phyloP scores from a whole-genome alignment of 768 basidiomycete genomes.

The Lentinula aciculospora region DNA sequence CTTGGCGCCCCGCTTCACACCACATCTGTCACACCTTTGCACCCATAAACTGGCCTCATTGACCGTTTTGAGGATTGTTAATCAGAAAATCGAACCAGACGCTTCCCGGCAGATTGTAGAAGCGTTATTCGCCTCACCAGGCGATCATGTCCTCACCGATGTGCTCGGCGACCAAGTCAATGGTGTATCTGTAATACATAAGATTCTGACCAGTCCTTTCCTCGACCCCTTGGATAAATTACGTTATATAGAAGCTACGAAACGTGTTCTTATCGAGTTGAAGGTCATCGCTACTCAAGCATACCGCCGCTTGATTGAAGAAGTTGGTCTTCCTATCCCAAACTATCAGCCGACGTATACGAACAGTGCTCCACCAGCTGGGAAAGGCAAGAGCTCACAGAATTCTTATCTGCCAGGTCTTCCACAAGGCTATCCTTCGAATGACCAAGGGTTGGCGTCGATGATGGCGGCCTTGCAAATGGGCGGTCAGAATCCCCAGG shows the following conservation, averaged over 20 bases:
- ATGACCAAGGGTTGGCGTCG: constrained; percentile 80
- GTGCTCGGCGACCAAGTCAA: constrained; percentile 96
- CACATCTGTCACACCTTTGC: constrained; percentile 94
- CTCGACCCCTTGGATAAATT: constrained; percentile 67
- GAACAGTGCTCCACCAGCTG: constrained; percentile 52
- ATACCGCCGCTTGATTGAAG: constrained; percentile 89
- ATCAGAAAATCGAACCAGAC: constrained; percentile 90
- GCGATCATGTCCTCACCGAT: constrained; percentile 88
- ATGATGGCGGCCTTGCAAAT: constrained; percentile 93
- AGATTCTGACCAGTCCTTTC: constrained; percentile 85
- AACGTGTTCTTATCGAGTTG: constrained; percentile 83
- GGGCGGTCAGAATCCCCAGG: constrained; percentile 83
- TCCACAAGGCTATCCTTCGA: constrained; percentile 74
- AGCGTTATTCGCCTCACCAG: constrained; percentile 84
- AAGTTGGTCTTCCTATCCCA: constrained; percentile 87
- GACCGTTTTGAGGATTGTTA: constrained; percentile 92
- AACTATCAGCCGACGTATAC: constrained; percentile 81
- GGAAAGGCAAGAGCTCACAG: constrained; percentile 57
- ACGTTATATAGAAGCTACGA: constrained; percentile 78
- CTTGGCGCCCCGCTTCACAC: constrained; percentile 92
- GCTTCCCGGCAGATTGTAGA: constrained; percentile 85
- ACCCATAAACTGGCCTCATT: constrained; percentile 96
- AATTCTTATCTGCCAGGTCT: constrained; percentile 64
- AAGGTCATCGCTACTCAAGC: constrained; percentile 94
- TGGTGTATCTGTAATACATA: constrained; percentile 88